Percentiles rank a stretch among this genome's conserved stretches.
Evolutionary conservation across 1,284 basidiomycete species (phyloP).

Genomic region (Moniliella sp.): DNA sequence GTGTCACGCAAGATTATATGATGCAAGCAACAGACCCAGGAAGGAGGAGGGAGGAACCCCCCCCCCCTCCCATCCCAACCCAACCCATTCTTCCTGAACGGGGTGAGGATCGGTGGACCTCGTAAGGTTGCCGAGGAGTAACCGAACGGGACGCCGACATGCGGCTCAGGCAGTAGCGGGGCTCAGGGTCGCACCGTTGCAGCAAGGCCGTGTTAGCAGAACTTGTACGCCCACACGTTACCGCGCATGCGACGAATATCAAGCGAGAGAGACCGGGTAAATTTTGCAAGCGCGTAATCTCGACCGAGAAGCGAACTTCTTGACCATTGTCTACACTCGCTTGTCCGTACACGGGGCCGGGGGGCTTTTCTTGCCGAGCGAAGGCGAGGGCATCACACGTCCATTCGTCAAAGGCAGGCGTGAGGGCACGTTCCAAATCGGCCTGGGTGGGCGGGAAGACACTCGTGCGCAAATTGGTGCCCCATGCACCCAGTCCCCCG

Average conservation of each 20-base stretch:
- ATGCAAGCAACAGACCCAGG: no score
- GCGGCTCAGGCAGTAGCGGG: no score
- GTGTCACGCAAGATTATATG: no score
- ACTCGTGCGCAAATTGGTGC: slow-evolving; percentile 14
- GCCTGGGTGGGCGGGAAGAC: slow-evolving; percentile 24
- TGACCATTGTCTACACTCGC: slow-evolving; percentile 24
- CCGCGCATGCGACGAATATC: slow-evolving; percentile 30
- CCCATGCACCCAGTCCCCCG: slow-evolving; percentile 14
- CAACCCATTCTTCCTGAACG: no score
- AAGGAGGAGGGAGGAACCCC: no score
- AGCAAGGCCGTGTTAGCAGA: slow-evolving; percentile 25
- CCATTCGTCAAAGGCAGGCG: no score
- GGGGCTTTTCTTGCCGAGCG: slow-evolving; percentile 2
- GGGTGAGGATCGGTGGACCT: no score
- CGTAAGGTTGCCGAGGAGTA: no score
- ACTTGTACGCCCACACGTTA: slow-evolving; percentile 22
- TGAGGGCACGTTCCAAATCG: slow-evolving; percentile 19
- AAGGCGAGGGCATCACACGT: no score
- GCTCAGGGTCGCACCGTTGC: slow-evolving; percentile 2
- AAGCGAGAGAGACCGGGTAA: slow-evolving; percentile 26
- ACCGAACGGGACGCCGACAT: no score
- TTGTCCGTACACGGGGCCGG: slow-evolving; percentile 5
- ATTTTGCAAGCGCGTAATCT: slow-evolving; percentile 27
- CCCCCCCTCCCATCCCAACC: no score
- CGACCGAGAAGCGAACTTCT: slow-evolving; percentile 28